Conservation (phyloP, 106 monocot species). For the Agapanthus africanus region DNA sequence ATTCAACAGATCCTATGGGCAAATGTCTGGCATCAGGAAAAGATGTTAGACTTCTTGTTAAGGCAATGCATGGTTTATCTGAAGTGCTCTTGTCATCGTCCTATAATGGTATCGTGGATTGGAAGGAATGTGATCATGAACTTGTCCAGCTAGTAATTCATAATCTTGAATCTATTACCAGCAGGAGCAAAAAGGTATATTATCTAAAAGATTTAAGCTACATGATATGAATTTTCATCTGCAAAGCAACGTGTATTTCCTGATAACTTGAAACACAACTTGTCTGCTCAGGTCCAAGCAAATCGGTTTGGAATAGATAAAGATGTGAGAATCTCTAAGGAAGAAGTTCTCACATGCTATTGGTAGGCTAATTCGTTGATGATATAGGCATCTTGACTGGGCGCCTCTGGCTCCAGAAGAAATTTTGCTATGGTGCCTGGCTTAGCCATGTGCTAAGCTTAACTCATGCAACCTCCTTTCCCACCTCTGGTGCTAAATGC, state of each 20-base stretch:
- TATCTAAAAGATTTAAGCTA: neutral
- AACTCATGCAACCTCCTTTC: no score
- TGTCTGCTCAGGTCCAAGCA: neutral
- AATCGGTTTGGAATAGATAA: neutral
- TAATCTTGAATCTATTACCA: slow-evolving; percentile 6
- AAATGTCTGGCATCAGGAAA: slow-evolving; percentile 5
- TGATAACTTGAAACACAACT: neutral
- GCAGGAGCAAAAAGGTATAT: slow-evolving; percentile 10
- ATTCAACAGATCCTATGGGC: neutral
- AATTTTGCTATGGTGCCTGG: no score
- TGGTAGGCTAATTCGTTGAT: no score
- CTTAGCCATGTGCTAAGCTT: no score
- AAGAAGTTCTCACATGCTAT: neutral
- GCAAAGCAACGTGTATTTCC: neutral
- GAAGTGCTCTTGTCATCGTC: slow-evolving; percentile 7
- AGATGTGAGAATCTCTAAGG: neutral
- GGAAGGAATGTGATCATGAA: slow-evolving; percentile 8
- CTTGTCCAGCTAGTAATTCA: slow-evolving; percentile 7
- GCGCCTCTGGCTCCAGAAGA: no score
- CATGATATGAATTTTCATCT: neutral
- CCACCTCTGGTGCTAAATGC: no score
- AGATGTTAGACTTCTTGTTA: slow-evolving; percentile 22
- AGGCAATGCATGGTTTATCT: slow-evolving; percentile 29
- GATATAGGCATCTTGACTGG: no score
- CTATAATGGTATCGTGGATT: neutral